Evolutionary conservation across 345 rosid species (phyloP).

Genomic region (Gossypium bickii): DNA sequence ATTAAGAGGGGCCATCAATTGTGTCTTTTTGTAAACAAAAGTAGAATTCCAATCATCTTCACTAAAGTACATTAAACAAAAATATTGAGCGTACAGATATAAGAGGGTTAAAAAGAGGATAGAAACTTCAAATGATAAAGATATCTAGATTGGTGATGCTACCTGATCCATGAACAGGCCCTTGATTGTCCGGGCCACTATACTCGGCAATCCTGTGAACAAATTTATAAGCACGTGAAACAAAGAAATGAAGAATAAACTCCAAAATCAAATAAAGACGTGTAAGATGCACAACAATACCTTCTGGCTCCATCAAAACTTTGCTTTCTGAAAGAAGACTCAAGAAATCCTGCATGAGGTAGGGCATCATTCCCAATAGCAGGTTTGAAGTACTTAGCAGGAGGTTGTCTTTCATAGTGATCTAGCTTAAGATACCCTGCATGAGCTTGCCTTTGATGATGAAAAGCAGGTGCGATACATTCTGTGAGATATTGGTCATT

Average conservation of each 20-base stretch:
- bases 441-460: conserved; percentile 8
- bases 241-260: background rate
- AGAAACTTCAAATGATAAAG: background rate
- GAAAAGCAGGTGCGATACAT: conserved; percentile 6
- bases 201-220: conserved; percentile 16
- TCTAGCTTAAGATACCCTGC: background rate
- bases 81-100: background rate
- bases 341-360: conserved; percentile 25
- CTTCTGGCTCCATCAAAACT: background rate
- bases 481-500: background rate
- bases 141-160: background rate
- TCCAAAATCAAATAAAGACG: background rate
- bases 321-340: background rate
- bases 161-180: conserved; percentile 18
- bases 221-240: conserved; percentile 1
- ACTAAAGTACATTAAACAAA: background rate
- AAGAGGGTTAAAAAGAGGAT: background rate
- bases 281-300: conserved; percentile 1
- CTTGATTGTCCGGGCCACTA: conserved; percentile 4
- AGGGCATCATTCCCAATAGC: background rate
- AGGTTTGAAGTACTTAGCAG: conserved; percentile 10
- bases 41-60: background rate
- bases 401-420: conserved; percentile 6
- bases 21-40: background rate
- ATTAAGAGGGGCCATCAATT: background rate